Base-by-base conservation (phyloP, 495 filamentous ascomycete species). In the Daldinia concentrica region DNA sequence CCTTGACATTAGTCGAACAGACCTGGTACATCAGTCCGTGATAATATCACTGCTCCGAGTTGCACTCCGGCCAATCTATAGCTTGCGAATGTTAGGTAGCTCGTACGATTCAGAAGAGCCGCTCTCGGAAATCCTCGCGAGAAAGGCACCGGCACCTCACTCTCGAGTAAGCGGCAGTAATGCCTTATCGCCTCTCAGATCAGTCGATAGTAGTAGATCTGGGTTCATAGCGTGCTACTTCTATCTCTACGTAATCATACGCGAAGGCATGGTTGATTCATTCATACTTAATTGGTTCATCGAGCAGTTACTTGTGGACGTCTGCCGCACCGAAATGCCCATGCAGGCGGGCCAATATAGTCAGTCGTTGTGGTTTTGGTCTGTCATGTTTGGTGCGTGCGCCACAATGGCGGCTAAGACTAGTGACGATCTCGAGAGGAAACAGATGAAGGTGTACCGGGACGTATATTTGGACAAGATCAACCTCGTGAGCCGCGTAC, bases 161-260 rank as follows among this genome's bases (percentile, higher is more conserved):
- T 60, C 67, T 58, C 69, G 70, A 24, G 64, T 65, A 54, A 70
- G 65, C 65, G 71, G 67, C 32, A 60, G 64, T 52, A 74, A 76
- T 45, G 63, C 62, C 45, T 57, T 74, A 51, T 55, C 71, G 27
- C 66, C 71, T 24, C 71, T 70, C 30, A 62, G 60, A 62, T 74
- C 76, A 39, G 70, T 77, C 27, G 74, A 77, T 48, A 66, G 62
- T 14, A 79, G 74, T 54, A 69, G 76, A 37, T 73, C 73, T 27
- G 73, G 75, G 6, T 78, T 79, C 60, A 74, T 79, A 48, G 72
- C 77, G 27, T 76, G 72, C 45, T 79, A 76, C 67, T 74, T 79
- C 63, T 79, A 76, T 66, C 69, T 78, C 55, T 78, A 76, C 70
- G 67, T 77, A 65, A 75, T 75, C 52, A 68, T 79, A 37, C 71